Conservation (phyloP, 2,329 filamentous ascomycete genomes). For the Xylaria sp. region DNA sequence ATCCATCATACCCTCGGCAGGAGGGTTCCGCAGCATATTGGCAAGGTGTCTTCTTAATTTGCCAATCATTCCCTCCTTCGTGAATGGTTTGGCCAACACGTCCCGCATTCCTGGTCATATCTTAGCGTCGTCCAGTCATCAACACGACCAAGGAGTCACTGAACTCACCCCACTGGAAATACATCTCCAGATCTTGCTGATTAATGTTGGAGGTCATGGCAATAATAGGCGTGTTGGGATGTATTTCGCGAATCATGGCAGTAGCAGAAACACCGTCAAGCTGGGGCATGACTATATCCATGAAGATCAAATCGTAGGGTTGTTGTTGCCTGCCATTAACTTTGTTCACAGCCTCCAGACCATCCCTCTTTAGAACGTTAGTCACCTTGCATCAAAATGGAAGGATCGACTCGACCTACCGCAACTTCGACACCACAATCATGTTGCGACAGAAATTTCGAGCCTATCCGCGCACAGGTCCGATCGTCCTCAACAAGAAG, state of each 20-base stretch:
- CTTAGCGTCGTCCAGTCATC: slow-evolving; percentile 25
- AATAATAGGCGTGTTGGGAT: slow-evolving; percentile 85
- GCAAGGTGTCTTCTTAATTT: slow-evolving; percentile 89
- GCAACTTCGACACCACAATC: slow-evolving; percentile 75
- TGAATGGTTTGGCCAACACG: slow-evolving; percentile 96
- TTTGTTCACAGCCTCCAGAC: slow-evolving; percentile 89
- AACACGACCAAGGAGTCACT: neutral
- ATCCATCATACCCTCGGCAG: slow-evolving; percentile 52
- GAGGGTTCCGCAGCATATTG: slow-evolving; percentile 79
- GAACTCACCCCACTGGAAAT: slow-evolving; percentile 89
- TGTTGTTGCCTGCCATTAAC: slow-evolving; percentile 64
- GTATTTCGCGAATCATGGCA: slow-evolving; percentile 89
- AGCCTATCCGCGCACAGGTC: slow-evolving; percentile 73
- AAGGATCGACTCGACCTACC: slow-evolving; percentile 56
- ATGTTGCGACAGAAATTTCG: slow-evolving; percentile 72
- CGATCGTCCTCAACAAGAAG: slow-evolving; percentile 87
- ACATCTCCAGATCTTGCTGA: slow-evolving; percentile 95
- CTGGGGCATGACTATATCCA: slow-evolving; percentile 98
- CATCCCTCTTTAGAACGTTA: slow-evolving; percentile 71
- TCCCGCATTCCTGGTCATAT: slow-evolving; percentile 85
- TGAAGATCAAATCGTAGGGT: slow-evolving; percentile 76
- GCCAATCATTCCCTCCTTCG: slow-evolving; percentile 82
- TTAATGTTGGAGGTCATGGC: slow-evolving; percentile 99
- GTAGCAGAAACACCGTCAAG: slow-evolving; percentile 95
- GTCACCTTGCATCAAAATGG: slow-evolving; percentile 21